These are phyloP conservation scores for Phialophora expanda DNA, from an alignment of 2,329 filamentous ascomycete genomes.

Conservation along the genomic window DNA sequence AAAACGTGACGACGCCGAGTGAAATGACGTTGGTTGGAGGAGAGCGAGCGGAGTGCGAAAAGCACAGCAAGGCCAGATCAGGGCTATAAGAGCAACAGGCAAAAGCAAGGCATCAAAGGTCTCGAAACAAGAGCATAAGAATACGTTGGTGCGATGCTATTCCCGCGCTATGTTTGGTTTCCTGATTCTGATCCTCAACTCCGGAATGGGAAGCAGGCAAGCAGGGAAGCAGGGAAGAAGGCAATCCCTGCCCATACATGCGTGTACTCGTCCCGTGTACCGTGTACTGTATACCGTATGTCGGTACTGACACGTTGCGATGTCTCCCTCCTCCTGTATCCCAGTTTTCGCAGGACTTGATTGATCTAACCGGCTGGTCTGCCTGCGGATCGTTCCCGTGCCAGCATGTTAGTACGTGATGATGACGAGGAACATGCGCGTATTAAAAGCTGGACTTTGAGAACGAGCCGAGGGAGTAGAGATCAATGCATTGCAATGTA, in stretches of 20 bases:
- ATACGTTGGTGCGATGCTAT: not conserved
- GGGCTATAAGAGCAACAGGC: not conserved
- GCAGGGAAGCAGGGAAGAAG: not conserved
- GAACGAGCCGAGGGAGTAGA: no score
- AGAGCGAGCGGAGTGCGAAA: not conserved
- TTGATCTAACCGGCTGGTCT: not conserved
- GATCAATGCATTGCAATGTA: no score
- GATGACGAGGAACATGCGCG: no score
- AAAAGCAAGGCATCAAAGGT: not conserved
- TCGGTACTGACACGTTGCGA: not conserved
- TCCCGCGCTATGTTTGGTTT: not conserved
- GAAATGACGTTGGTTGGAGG: not conserved
- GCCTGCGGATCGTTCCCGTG: not conserved
- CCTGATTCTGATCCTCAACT: not conserved
- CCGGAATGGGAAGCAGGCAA: not conserved
- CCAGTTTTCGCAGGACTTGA: not conserved
- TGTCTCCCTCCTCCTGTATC: not conserved
- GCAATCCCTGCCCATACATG: not conserved
- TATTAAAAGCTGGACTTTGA: no score
- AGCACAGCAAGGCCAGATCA: not conserved
- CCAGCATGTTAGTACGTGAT: not conserved
- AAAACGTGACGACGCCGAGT: constrained; percentile 29
- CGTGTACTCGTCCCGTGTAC: not conserved
- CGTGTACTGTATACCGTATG: not conserved
- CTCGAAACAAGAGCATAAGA: not conserved